A percentile compares a stretch with the other conserved stretches of the same genome.
Evolutionary conservation across 2,329 filamentous ascomycete species (phyloP).

Genomic region (Stylonectria norvegica): DNA sequence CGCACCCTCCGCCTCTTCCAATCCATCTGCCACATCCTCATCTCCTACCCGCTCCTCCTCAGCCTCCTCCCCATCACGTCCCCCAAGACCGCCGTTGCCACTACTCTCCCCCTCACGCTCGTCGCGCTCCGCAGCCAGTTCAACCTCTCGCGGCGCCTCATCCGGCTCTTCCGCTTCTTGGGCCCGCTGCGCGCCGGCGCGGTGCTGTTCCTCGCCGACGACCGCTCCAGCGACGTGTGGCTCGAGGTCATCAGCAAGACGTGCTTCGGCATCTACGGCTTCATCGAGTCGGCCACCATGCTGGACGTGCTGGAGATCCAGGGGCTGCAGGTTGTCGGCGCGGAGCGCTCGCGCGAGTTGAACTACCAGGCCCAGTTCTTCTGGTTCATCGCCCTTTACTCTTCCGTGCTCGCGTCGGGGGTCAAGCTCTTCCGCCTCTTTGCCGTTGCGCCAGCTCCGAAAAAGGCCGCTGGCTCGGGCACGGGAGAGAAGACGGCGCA

Average conservation of each 20-base stretch:
- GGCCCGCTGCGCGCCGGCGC: conserved; percentile 55
- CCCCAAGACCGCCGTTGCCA: conserved; percentile 21
- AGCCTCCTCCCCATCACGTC: conserved; percentile 28
- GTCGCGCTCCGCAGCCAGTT: conserved; percentile 39
- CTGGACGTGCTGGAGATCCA: conserved; percentile 47
- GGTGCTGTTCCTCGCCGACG: conserved; percentile 33
- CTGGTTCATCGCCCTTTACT: conserved; percentile 63
- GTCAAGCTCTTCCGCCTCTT: conserved; percentile 40
- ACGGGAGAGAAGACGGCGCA: conserved; percentile 21
- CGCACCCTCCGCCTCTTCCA: conserved; percentile 58
- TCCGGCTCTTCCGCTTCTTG: conserved; percentile 67
- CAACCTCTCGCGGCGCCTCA: conserved; percentile 54
- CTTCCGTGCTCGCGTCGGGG: conserved; percentile 44
- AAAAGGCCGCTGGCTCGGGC: conserved; percentile 27
- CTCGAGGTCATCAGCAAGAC: conserved; percentile 56
- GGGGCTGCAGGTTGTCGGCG: conserved; percentile 50
- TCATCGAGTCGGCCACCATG: conserved; percentile 63
- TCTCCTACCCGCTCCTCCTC: conserved; percentile 42
- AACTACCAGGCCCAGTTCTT: conserved; percentile 62
- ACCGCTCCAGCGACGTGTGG: conserved; percentile 36
- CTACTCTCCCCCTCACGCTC: conserved; percentile 34
- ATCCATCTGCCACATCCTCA: conserved; percentile 46
- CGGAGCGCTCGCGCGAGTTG: conserved; percentile 44
- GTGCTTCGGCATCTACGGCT: conserved; percentile 63
- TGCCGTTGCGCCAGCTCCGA: conserved; percentile 35